Evolutionary conservation across 345 rosid genomes (phyloP), one percentile per base, ranked within the genome.

Genomic region (Eucalyptus marginata): DNA sequence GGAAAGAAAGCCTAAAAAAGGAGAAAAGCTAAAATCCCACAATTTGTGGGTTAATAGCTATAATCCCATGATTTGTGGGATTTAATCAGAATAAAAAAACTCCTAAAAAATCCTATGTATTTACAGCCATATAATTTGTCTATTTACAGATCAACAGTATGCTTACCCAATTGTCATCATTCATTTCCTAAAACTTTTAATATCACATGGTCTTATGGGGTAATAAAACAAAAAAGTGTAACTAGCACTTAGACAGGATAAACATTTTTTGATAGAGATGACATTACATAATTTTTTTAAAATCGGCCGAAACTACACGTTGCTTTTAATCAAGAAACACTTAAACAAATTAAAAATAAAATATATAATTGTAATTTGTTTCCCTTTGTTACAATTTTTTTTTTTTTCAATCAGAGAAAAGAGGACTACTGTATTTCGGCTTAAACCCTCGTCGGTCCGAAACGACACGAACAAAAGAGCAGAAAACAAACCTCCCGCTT

Each of bases 251-350:
- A 8, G 25, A 33, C 81, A 33, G 1, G 44, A 33, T 9, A 68
- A 33, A 68, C 40, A 68, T 9, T 33, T 68, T 68, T 68, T 62
- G 0, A 5, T 11, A 0, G 8, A 33, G 18, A 68, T 33, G 43
- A 16, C 20, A 33, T 33, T 33, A 0, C 44, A 68, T 33, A 33
- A 27, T 0, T 7, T 33, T 68, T 36, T 33, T n/a, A 0, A 68
- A 33, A 68, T 17, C 24, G 4, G 0, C 11, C 24, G 22, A 31
- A 66, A 66, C 22, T 66, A 33, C 2, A 33, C 10, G 43, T 16
- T 33, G 25, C 44, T 33, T 33, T 68, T 68, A 36, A 71, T 71
- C 27, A 71, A 36, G 27, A 71, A 71, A 18, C 46, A 71, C 22
- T 71, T 18, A 71, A 33, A 71, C 11, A 33, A 16, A 68, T 68